A percentile compares a stretch with the other conserved stretches of the same genome.
phyloP scores from a whole-genome alignment of 495 filamentous ascomycete species.

The Oidiodendron maius region DNA sequence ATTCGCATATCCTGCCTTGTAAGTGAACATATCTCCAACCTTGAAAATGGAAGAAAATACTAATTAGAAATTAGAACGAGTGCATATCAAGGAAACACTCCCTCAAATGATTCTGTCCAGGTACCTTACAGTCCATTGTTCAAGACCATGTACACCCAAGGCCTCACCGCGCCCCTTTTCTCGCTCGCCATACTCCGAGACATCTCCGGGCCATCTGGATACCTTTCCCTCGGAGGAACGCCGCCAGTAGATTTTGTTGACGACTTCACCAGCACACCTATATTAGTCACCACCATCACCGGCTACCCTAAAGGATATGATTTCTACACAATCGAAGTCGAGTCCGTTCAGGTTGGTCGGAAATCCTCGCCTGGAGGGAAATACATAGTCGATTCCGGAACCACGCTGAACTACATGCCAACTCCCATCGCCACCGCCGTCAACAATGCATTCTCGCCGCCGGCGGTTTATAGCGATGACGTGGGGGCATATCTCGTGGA shows the following conservation, averaged over 20 bases:
- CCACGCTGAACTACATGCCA: constrained; percentile 35
- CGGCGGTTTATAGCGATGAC: constrained; percentile 30
- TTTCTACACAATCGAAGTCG: constrained; percentile 16
- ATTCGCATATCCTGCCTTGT: constrained; percentile 46
- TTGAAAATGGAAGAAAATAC: not conserved
- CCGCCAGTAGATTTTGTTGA: constrained; percentile 28
- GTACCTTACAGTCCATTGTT: constrained; percentile 51
- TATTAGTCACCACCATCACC: constrained; percentile 35
- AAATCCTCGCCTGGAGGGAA: constrained; percentile 16
- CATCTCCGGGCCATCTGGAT: constrained; percentile 22
- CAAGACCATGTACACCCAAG: constrained; percentile 47
- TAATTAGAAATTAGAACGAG: constrained; percentile 9
- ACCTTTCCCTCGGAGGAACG: constrained; percentile 48
- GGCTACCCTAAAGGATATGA: constrained; percentile 7
- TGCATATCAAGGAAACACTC: constrained; percentile 19
- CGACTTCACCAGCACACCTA: constrained; percentile 22
- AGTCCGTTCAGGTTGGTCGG: constrained; percentile 7
- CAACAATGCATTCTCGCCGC: constrained; percentile 47
- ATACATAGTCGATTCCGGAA: constrained; percentile 44
- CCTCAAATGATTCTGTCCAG: constrained; percentile 18
- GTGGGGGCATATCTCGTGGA: constrained; percentile 45
- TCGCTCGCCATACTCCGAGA: constrained; percentile 34
- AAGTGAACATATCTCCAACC: not conserved
- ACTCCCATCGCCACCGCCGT: constrained; percentile 41
- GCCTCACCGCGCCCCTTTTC: constrained; percentile 49